Percentiles rank a stretch among this genome's conserved stretches.
Conservation (phyloP, 2,329 filamentous ascomycete genomes). For the Xylaria multiplex region DNA sequence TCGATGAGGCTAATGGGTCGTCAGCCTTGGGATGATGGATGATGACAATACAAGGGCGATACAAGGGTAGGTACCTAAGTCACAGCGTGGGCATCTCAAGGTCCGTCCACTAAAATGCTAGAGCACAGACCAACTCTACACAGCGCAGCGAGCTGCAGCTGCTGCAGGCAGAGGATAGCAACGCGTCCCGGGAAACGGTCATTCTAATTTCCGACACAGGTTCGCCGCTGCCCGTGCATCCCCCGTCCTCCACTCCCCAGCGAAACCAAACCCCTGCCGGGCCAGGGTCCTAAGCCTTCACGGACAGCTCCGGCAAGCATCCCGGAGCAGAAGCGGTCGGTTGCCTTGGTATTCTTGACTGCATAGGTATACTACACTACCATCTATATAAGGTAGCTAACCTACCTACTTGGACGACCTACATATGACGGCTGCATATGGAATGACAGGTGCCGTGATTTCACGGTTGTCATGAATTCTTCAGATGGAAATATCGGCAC, state of each 20-base stretch:
- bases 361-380: too few relatives aligned
- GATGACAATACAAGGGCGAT: constrained; percentile 4
- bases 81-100: background rate
- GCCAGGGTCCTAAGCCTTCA: constrained; percentile 1
- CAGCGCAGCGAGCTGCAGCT: background rate
- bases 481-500: background rate
- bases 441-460: constrained; percentile 18
- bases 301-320: too few relatives aligned
- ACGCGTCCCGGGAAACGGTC: constrained; percentile 43
- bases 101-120: background rate
- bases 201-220: constrained; percentile 41
- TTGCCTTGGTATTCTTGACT: too few relatives aligned
- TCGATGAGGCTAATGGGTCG: constrained; percentile 35
- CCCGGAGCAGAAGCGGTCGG: too few relatives aligned
- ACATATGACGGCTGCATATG: constrained; percentile 12
- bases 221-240: background rate
- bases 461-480: background rate
- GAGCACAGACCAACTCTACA: constrained; percentile 12
- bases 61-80: background rate
- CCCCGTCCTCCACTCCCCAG: too few relatives aligned
- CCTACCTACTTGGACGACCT: background rate
- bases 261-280: background rate
- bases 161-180: constrained; percentile 42
- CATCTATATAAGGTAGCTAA: too few relatives aligned
- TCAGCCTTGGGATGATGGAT: constrained; percentile 30